Conservation (phyloP, 768 basidiomycete genomes). For the Calocybe gangraenosa region DNA sequence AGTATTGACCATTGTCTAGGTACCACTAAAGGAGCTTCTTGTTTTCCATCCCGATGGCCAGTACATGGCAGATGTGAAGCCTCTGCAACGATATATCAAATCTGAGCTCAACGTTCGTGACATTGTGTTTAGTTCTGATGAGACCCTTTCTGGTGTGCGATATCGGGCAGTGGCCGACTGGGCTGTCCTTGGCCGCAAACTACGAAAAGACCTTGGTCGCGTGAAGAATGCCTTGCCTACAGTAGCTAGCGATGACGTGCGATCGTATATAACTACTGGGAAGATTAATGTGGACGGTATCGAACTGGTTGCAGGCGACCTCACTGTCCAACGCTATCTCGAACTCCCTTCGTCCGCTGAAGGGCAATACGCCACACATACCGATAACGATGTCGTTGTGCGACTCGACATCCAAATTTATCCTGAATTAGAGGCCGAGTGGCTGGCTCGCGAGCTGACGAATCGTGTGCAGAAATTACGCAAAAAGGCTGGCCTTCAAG, state of each 20-base stretch:
- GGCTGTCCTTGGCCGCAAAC: constrained; percentile 88
- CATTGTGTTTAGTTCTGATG: constrained; percentile 86
- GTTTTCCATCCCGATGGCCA: constrained; percentile 87
- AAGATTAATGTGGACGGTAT: constrained; percentile 87
- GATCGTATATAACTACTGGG: constrained; percentile 68
- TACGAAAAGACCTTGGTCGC: constrained; percentile 85
- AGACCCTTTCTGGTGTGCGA: constrained; percentile 77
- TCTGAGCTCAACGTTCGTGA: constrained; percentile 96
- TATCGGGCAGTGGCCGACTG: constrained; percentile 95
- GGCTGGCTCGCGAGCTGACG: constrained; percentile 83
- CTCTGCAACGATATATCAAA: constrained; percentile 82
- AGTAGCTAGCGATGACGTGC: constrained; percentile 80
- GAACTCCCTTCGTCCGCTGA: constrained; percentile 62
- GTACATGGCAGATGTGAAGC: constrained; percentile 82
- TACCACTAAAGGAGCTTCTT: constrained; percentile 86
- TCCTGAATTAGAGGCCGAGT: constrained; percentile 82
- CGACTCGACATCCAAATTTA: constrained; percentile 88
- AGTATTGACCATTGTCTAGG: constrained; percentile 40
- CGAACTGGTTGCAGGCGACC: constrained; percentile 84
- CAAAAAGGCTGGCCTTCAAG: constrained; percentile 93
- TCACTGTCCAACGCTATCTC: constrained; percentile 87
- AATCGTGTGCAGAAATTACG: constrained; percentile 93
- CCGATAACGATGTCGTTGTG: constrained; percentile 93
- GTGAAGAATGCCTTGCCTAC: constrained; percentile 85
- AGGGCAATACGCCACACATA: constrained; percentile 74